Evolutionary conservation across 257 asterid genomes (phyloP).

Genomic region (Solanum ossicruentum): DNA sequence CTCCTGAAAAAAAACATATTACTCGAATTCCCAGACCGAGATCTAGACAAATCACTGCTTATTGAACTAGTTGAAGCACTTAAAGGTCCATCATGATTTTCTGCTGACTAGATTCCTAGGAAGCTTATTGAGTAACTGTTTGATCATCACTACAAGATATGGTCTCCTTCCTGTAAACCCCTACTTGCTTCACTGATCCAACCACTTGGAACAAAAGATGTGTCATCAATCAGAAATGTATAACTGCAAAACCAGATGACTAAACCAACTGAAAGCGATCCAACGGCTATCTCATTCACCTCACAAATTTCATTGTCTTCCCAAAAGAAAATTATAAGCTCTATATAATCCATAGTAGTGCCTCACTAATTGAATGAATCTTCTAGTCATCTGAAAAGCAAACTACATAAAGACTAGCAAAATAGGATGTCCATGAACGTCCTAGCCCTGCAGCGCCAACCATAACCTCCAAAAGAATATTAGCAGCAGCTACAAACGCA

Average conservation of each 20-base stretch:
- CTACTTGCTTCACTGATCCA: not conserved
- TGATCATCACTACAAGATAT: conserved; percentile 36
- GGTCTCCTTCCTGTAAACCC: not conserved
- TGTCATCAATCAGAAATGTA: too few species aligned
- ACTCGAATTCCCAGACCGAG: too few species aligned
- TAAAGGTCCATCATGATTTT: conserved; percentile 32
- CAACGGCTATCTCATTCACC: too few species aligned
- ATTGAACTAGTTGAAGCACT: conserved; percentile 23
- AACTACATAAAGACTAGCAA: not conserved
- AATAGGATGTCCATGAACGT: too few species aligned
- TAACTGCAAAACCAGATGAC: too few species aligned
- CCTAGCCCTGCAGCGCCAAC: too few species aligned
- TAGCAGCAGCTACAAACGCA: too few species aligned
- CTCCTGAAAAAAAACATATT: too few species aligned
- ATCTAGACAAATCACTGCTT: conserved; percentile 12
- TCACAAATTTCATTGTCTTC: conserved; percentile 1
- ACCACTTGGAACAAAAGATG: not conserved
- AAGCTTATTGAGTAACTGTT: conserved; percentile 49
- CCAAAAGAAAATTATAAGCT: conserved; percentile 1
- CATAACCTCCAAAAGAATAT: too few species aligned
- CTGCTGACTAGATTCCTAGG: conserved; percentile 54
- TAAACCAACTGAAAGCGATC: too few species aligned
- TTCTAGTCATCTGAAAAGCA: conserved; percentile 20
- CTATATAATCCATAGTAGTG: conserved; percentile 1
- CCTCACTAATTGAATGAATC: conserved; percentile 3